Base-by-base conservation (phyloP, 169 alveolate genomes). In the Amoebophrya sp. region DNA sequence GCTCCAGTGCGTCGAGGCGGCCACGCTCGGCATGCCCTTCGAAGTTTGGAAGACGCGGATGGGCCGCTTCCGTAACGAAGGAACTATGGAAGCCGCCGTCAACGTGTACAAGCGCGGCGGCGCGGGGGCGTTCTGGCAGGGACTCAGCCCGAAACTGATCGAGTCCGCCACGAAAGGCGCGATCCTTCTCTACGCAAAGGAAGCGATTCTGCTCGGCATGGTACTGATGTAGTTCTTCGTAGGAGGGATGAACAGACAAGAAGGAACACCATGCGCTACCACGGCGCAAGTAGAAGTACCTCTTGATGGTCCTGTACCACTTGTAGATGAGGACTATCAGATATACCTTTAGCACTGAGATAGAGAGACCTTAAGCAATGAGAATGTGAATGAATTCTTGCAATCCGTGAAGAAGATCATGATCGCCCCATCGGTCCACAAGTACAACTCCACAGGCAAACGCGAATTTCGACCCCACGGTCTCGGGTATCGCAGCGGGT, bases 21-120 rank as follows among this genome's bases (percentile, higher is more conserved):
- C 95, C 40, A 95, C 95, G 5, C 92, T 95, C 42, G 96, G 96
- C 29, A 92, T 95, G 96, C 96, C 96, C 23, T 91, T 95, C 20
- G 96, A 95, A 90, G 95, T 92, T 23, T 95, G 96, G 96, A 95
- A 95, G 89, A 95, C 96, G 48, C 90, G 95, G 45, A 95, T 95
- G 96, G 95, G 95, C 69, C 39, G 93, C 1, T 89, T 92, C 87
- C 89, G 95, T 40, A 91, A 91, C 45, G 95, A 94, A 89, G 87
- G 92, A 88, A 95, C 96, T 0, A 26, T 95, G 16, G 91, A 45
- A 89, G 92, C 96, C 18, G 93, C 93, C 40, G 26, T 0, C 88
- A 89, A 88, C 31, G 91, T 95, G 42, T 94, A 92, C 67, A 92
- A 91, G 42, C 50, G 93, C 41, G 96, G 96, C 23, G 48, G 92